Base-by-base conservation (phyloP, 164 flowering plant genomes). In the Taxillus chinensis region DNA sequence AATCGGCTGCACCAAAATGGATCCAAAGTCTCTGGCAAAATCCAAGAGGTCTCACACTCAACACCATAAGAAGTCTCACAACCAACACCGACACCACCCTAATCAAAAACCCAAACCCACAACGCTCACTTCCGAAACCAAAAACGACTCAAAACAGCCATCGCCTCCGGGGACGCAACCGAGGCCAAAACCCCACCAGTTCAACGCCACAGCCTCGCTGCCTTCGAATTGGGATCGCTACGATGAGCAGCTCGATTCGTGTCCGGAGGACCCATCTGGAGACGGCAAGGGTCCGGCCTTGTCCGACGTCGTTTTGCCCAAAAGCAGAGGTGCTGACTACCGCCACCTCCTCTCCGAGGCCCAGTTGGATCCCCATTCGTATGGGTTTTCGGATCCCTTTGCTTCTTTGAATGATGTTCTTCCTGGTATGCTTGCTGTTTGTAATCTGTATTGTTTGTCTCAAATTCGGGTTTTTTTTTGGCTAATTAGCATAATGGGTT, bases 201-300 rank as follows among this genome's bases (percentile, higher is more conserved):
- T 62, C 45, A 75, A 17, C 6, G 74, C 65, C 14, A 45, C 69
- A 9, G 52, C 76, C 55, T 52, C 61, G 15, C 82, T 85, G 6
- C 88, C 90, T 8, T 77, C 88, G 1, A 90, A 90, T 71, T 82
- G 87, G 90, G 90, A 87, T 73, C 89, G 97, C 1, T 87, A 86
- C 56, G 84, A 67, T n/a, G 85, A 79, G 3, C 85, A 79, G 46
- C 16, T 43, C 14, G 83, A 76, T 57, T 57, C 62, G 4, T 75
- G 15, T 41, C 50, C 68, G 2, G 79, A 67, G 52, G 59, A 46
- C 9, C 45, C 51, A 5, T 13, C 72, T 2, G 68, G 41, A 0
- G 60, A 38, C 8, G 60, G 55, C 15, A n/a, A 55, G 3, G 55
- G 60, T 61, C 64, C 55, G 39, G 27, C 63, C 5, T 3, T 8